Evolutionary conservation across 495 filamentous ascomycete genomes (phyloP), one percentile per base, ranked within the genome.

Genomic region (Tuber borchii): DNA sequence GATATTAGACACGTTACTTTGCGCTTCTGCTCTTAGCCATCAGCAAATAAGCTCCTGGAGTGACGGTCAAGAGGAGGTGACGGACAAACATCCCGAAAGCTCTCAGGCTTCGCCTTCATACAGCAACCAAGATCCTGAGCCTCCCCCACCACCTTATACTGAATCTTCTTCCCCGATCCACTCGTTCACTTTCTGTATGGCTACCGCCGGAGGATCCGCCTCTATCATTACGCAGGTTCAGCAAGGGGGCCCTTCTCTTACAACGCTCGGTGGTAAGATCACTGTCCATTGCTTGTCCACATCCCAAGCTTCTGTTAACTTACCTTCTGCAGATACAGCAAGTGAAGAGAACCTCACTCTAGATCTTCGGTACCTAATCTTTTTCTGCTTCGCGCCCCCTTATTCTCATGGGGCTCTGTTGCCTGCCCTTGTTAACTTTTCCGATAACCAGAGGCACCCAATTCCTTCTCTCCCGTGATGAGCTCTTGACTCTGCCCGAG

Each of bases 181-280:
- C 70, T 93, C 92, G 69, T 99, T 99, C 83, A 91, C 92, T 81
- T 99, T 97, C 90, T 90, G 96, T 80, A 98, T 98, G 96, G 93
- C 94, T 85, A 91, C 93, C 83, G 93, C 94, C 85, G 94, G 93
- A 87, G 95, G 94, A 85, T 93, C 94, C 79, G 91, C 95, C 86
- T 97, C 95, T 89, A 97, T 99, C 83, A 94, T 99, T 85, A 99
- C 95, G 85, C 95, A 99, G 86, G 95, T 99, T 73, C 93, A 95
- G 82, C 95, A 97, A 84, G 90, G 91, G 78, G 95, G 92, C 37
- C 93, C 93, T 78, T 91, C 93, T 20, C 90, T 97, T 74, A 96
- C 94, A 84, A 91, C 91, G 74, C 85, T 97, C 75, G 93, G 92
- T 88, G 94, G 94, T 94, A 89, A 78, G 89, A 73, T 37, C 44